Evolutionary conservation across 129 eudicot genomes (phyloP), one percentile per base, ranked within the genome.

Genomic region (Escallonia rubra): DNA sequence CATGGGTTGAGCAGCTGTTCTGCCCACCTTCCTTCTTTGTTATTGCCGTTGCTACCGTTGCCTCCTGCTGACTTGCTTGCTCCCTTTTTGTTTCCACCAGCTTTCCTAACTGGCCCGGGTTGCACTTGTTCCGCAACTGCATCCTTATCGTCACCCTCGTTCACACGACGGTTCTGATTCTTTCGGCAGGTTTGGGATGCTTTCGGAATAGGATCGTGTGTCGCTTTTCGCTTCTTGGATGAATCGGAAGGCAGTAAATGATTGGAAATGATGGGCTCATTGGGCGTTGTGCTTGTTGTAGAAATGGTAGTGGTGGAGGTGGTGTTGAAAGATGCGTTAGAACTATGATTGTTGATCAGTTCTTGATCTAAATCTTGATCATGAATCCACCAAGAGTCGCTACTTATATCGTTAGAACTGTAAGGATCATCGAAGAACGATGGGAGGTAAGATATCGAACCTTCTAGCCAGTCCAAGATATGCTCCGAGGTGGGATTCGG

Each of bases 1-100:
- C 96, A 89, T 5, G 94, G 96, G 66, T 89, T 89, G 71, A 89
- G 79, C 78, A 89, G 63, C 76, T 89, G 96, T 72, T 89, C 96
- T 1, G 96, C 96, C 96, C 96, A 89, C 67, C 96, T 65, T 38
- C 90, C 90, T 6, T 86, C 88, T 73, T 73, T 82, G 65, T 72
- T 74, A 56, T 59, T 76, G 49, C 88, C 78, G 44, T 63, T 70
- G 63, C 44, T 67, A 57, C 61, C 11, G 73, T 60, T 77, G 66
- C 51, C 76, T 52, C 76, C 86, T 0, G 74, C 63, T 10, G 82
- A 41, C 51, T 82, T 85, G 8, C 72, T 69, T 6, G 61, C 43
- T 38, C 80, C 90, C 71, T 71, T 89, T 68, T 75, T 86, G 79
- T 63, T 80, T n/a, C 72, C 76, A 54, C 62, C 66, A 0, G 34